Percentiles rank a stretch among this genome's conserved stretches.
phyloP scores from a whole-genome alignment of 2,329 filamentous ascomycete genomes.

The Malbranchea zuffiana region DNA sequence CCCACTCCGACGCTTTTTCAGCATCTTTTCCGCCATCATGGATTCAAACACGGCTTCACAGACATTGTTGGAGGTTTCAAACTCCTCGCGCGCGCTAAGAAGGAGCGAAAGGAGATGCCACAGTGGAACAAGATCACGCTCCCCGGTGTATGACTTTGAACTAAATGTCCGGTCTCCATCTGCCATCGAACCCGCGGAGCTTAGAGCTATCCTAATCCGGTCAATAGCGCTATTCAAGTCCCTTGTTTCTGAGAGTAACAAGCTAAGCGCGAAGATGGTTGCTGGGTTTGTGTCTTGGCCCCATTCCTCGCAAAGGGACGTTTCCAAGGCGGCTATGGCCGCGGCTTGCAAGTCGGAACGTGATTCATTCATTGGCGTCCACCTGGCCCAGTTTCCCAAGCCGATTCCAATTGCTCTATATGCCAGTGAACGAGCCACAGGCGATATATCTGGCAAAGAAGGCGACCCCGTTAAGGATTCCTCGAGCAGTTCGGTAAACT shows the following conservation, averaged over 20 bases:
- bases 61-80: constrained; percentile 63
- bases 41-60: constrained; percentile 90
- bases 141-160: constrained; percentile 25
- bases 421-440: constrained; percentile 49
- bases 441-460: constrained; percentile 15
- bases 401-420: constrained; percentile 80
- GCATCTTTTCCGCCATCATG: constrained; percentile 54
- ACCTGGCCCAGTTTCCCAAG: constrained; percentile 74
- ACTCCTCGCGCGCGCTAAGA: constrained; percentile 77
- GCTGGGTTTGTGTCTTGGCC: constrained; percentile 59
- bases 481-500: constrained; percentile 50
- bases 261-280: constrained; percentile 65
- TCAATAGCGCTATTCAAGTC: constrained; percentile 73
- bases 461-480: constrained; percentile 13
- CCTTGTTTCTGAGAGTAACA: constrained; percentile 80
- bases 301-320: constrained; percentile 57
- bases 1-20: constrained; percentile 54
- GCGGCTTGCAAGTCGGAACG: constrained; percentile 64
- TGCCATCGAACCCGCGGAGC: constrained; percentile 30
- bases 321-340: constrained; percentile 65
- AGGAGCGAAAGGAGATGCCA: constrained; percentile 88
- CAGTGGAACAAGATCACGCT: constrained; percentile 56
- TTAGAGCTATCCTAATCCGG: constrained; percentile 64
- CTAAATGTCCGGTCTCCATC: constrained; percentile 20
- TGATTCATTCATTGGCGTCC: constrained; percentile 62